Conservation (phyloP, 2,329 filamentous ascomycete genomes). For the Alternaria viburni region DNA sequence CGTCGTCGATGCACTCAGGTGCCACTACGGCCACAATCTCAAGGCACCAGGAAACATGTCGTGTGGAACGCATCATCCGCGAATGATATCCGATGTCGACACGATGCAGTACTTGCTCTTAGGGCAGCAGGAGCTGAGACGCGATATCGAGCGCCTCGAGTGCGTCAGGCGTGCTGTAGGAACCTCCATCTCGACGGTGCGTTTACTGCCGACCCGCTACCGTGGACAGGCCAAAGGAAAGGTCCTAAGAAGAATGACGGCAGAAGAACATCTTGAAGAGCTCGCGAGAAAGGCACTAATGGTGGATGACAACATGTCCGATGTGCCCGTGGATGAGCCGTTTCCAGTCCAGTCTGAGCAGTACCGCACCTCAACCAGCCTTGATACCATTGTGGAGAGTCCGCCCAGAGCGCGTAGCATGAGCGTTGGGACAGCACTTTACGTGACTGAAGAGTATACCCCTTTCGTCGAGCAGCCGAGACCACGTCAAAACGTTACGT, state of each 20-base stretch:
- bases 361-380: not conserved
- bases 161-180: not conserved
- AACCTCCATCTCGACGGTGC: not conserved
- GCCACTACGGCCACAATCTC: not conserved
- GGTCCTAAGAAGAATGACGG: not conserved
- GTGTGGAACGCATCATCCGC: not conserved
- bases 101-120: not conserved
- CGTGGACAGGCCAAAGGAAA: not conserved
- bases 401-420: not conserved
- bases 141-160: slow-evolving; percentile 2
- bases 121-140: not conserved
- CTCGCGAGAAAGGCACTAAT: not conserved
- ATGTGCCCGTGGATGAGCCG: not conserved
- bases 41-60: not conserved
- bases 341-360: not conserved
- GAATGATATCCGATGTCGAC: not conserved
- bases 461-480: not conserved
- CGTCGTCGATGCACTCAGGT: not conserved
- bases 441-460: not conserved
- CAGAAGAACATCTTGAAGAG: rapidly evolving
- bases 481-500: not conserved
- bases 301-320: not conserved
- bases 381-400: not conserved
- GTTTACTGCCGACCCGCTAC: not conserved
- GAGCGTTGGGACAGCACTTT: not conserved